phyloP scores from a whole-genome alignment of 352 stramenopile species.

The Stramenopiles sp. region DNA sequence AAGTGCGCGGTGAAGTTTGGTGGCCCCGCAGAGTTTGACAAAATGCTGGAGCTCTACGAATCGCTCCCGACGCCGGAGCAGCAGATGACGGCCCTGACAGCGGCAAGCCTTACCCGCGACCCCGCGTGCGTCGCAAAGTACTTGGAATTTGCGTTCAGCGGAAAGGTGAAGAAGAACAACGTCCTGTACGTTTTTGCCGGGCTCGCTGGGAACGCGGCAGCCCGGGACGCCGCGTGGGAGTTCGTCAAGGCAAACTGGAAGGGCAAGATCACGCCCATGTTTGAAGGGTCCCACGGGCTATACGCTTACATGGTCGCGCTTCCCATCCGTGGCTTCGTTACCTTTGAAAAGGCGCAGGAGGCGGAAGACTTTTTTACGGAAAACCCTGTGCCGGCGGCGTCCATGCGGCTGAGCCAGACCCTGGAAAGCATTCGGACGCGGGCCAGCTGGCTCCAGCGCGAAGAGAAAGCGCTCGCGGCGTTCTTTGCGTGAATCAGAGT shows the following conservation, averaged over 20 bases:
- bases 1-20: slow-evolving; percentile 33
- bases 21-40: slow-evolving; percentile 30
- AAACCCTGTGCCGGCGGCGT: slow-evolving; percentile 38
- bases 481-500: no score
- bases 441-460: no score
- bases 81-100: slow-evolving; percentile 36
- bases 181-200: slow-evolving; percentile 34
- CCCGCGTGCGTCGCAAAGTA: slow-evolving; percentile 32
- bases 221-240: slow-evolving; percentile 36
- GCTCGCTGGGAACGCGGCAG: slow-evolving; percentile 33
- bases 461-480: no score
- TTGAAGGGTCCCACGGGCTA: slow-evolving; percentile 16
- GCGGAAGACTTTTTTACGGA: slow-evolving; percentile 35
- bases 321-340: slow-evolving; percentile 14
- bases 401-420: slow-evolving; percentile 33
- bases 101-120: slow-evolving; percentile 34
- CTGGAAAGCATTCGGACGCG: slow-evolving; percentile 36
- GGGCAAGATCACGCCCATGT: slow-evolving; percentile 34
- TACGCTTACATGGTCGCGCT: neutral
- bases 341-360: slow-evolving; percentile 30
- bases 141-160: slow-evolving; percentile 43
- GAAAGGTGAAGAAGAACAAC: slow-evolving; percentile 40
- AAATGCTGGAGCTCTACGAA: slow-evolving; percentile 40
- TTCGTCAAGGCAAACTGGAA: slow-evolving; percentile 45
- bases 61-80: slow-evolving; percentile 41